A percentile compares a stretch with the other conserved stretches of the same genome.
phyloP scores from a whole-genome alignment of 2,329 filamentous ascomycete species.

The Claviceps pusilla region DNA sequence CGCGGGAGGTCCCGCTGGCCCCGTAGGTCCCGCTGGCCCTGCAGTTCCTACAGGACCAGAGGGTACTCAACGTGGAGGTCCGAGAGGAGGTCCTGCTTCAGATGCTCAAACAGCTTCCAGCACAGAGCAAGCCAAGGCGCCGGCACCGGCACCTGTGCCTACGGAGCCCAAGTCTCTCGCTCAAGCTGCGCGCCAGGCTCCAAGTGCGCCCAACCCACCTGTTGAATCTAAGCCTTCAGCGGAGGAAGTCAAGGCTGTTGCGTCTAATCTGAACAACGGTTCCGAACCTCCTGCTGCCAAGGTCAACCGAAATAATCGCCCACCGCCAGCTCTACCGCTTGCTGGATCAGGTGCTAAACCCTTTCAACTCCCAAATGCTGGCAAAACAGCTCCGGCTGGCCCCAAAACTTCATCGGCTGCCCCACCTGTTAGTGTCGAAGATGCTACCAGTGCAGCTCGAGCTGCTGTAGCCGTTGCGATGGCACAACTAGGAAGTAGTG shows the following conservation, averaged over 20 bases:
- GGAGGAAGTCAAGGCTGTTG: constrained; percentile 27
- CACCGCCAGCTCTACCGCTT: constrained; percentile 53
- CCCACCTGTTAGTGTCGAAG: constrained; percentile 31
- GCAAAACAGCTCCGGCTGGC: constrained; percentile 15
- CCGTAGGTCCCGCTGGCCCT: neutral
- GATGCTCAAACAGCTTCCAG: constrained; percentile 33
- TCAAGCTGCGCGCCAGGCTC: constrained; percentile 30
- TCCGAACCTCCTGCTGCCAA: constrained; percentile 22
- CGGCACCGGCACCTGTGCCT: constrained; percentile 30
- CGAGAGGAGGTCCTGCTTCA: constrained; percentile 21
- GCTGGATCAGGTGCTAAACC: constrained; percentile 29
- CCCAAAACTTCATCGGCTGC: constrained; percentile 24
- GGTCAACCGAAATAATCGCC: constrained; percentile 26
- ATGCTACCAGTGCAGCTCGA: constrained; percentile 59
- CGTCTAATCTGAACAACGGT: constrained; percentile 27
- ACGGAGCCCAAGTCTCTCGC: constrained; percentile 38
- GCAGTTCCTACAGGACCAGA: constrained; percentile 43
- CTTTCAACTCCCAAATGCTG: constrained; percentile 18
- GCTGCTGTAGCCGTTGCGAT: constrained; percentile 69
- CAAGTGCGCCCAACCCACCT: constrained; percentile 45
- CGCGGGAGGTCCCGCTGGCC: constrained; percentile 3
- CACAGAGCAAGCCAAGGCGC: constrained; percentile 32
- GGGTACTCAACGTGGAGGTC: constrained; percentile 39
- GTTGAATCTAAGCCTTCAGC: constrained; percentile 52
- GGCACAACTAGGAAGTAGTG: constrained; percentile 45